phyloP scores from a whole-genome alignment of 345 rosid species.

The Aurinia saxatilis region DNA sequence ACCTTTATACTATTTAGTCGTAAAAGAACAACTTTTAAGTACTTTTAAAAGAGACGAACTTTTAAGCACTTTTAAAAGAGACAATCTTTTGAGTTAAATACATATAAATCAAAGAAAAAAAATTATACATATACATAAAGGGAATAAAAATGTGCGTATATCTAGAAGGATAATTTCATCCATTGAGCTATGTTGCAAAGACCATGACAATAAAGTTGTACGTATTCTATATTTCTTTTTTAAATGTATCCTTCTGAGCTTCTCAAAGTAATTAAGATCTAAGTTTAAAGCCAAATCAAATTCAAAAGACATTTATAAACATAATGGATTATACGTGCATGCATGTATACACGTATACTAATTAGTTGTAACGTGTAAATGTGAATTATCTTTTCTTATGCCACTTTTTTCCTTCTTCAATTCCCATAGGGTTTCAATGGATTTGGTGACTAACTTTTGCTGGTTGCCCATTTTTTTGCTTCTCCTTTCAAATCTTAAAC shows the following conservation, averaged over 20 bases:
- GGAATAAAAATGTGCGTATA: constrained; percentile 15
- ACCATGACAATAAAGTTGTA: no score
- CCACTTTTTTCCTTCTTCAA: constrained; percentile 2
- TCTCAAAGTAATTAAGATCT: no score
- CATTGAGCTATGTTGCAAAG: not conserved
- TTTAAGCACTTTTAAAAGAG: not conserved
- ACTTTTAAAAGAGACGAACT: constrained; percentile 24
- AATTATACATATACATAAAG: not conserved
- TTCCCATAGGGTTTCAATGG: constrained; percentile 31
- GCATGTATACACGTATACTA: not conserved
- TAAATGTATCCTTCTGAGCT: no score
- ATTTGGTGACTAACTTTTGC: constrained; percentile 35
- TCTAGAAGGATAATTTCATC: not conserved
- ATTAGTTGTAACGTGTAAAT: constrained; percentile 21
- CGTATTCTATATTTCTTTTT: no score
- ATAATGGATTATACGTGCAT: no score
- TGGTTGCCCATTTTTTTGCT: constrained; percentile 13
- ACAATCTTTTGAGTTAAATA: constrained; percentile 15
- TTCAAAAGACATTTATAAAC: not conserved
- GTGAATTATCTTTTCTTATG: constrained; percentile 16
- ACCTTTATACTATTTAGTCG: constrained; percentile 22
- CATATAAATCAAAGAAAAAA: not conserved
- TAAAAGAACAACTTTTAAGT: constrained; percentile 23
- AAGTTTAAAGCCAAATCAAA: not conserved
- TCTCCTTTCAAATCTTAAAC: constrained; percentile 21